These are phyloP conservation scores for Aspergillus sp. DNA, from an alignment of 2,329 filamentous ascomycete species.

Conservation along the genomic window DNA sequence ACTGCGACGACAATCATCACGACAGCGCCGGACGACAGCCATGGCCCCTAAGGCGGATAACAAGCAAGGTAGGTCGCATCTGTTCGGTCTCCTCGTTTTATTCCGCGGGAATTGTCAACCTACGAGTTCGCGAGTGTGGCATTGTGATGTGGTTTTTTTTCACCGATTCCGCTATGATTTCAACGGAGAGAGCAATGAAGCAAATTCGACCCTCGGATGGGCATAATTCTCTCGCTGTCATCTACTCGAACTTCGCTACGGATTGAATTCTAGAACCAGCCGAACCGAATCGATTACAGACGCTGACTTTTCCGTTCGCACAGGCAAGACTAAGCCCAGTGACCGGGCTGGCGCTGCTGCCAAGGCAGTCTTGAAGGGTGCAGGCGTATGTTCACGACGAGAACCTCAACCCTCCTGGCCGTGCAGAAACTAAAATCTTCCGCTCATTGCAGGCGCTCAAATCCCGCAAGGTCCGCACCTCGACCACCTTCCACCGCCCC, in stretches of 20 bases:
- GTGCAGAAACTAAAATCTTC: conserved; percentile 11
- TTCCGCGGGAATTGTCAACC: conserved; percentile 13
- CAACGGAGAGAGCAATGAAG: not conserved
- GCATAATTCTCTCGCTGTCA: not conserved
- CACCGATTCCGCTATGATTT: not conserved
- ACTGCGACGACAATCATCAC: conserved; percentile 42
- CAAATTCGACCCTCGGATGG: not conserved
- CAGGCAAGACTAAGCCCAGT: conserved; percentile 58
- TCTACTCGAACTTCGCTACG: not conserved
- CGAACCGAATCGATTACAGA: conserved; percentile 1
- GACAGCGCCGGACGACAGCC: conserved; percentile 44
- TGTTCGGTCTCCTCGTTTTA: conserved; percentile 11
- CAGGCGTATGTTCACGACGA: conserved; percentile 71
- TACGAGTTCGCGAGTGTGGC: conserved; percentile 19
- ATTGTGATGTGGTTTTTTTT: conserved; percentile 10
- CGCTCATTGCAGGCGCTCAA: conserved; percentile 65
- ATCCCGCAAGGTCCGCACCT: conserved; percentile 86
- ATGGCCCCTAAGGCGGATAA: conserved; percentile 47
- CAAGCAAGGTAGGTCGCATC: conserved; percentile 44
- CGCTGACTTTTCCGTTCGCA: conserved; percentile 17
- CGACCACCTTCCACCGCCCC: conserved; percentile 94
- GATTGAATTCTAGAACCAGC: not conserved
- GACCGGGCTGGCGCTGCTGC: conserved; percentile 85
- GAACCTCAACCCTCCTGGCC: not conserved
- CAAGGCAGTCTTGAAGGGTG: conserved; percentile 93